A percentile compares a stretch with the other conserved stretches of the same genome.
Evolutionary conservation across 2,329 filamentous ascomycete genomes (phyloP).

Genomic region (Didymella pomorum): DNA sequence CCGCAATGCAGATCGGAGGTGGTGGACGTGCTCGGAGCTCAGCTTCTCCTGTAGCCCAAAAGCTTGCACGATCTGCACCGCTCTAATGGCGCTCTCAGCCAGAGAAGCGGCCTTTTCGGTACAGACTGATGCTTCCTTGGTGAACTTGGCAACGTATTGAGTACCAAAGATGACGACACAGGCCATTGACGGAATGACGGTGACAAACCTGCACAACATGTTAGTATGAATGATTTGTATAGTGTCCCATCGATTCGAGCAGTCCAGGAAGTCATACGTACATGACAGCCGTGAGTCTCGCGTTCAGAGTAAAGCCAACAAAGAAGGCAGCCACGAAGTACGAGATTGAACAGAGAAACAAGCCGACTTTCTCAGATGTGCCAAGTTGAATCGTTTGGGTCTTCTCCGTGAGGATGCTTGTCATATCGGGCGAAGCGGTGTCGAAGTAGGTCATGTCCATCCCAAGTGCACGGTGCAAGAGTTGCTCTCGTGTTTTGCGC

Average conservation of each 20-base stretch:
- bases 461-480: slow-evolving; percentile 58
- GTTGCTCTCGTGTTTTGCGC: slow-evolving; percentile 55
- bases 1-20: slow-evolving; percentile 47
- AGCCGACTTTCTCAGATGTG: slow-evolving; percentile 57
- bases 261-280: slow-evolving; percentile 19
- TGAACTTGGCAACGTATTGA: slow-evolving; percentile 51
- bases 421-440: slow-evolving; percentile 58
- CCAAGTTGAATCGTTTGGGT: slow-evolving; percentile 57
- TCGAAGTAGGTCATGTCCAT: slow-evolving; percentile 64
- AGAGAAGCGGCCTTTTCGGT: slow-evolving; percentile 55
- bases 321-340: slow-evolving; percentile 57
- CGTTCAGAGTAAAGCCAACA: slow-evolving; percentile 56
- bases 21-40: slow-evolving; percentile 48
- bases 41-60: slow-evolving; percentile 55
- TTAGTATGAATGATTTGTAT: slow-evolving; percentile 1
- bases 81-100: slow-evolving; percentile 56
- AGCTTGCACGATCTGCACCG: slow-evolving; percentile 59
- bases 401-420: slow-evolving; percentile 56
- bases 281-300: slow-evolving; percentile 54
- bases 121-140: slow-evolving; percentile 49
- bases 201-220: slow-evolving; percentile 41
- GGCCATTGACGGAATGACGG: slow-evolving; percentile 60
- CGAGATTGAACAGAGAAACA: slow-evolving; percentile 56
- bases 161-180: slow-evolving; percentile 55
- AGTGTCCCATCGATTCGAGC: background rate